Conservation (phyloP, 176 grass and related monocot genomes). For the Eleusine indica region DNA sequence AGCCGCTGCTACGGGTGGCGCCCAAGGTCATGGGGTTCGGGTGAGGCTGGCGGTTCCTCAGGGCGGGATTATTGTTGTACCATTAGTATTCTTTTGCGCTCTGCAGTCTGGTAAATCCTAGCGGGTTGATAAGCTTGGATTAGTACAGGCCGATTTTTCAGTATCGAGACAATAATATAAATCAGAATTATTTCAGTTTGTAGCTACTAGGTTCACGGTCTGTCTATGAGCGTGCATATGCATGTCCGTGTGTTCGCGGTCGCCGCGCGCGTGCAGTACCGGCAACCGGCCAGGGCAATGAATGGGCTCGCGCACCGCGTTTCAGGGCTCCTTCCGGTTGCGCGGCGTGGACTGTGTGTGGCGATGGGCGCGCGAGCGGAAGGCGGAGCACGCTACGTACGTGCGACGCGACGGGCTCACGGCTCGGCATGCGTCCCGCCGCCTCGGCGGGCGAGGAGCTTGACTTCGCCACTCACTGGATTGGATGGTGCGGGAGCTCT, state of each 20-base stretch:
- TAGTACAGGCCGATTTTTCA: background rate
- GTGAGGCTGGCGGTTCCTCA: background rate
- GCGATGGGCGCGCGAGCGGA: background rate
- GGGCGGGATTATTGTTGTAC: background rate
- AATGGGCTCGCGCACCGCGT: background rate
- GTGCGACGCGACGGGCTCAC: background rate
- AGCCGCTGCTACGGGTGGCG: conserved; percentile 52
- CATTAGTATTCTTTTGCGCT: conserved; percentile 1
- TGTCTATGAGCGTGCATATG: background rate
- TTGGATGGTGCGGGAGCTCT: too few species aligned
- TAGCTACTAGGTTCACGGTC: too few species aligned
- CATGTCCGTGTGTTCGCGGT: background rate
- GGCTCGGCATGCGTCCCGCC: background rate
- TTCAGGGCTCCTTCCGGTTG: background rate
- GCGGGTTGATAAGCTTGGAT: background rate
- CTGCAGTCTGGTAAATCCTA: background rate
- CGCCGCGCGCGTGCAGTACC: background rate
- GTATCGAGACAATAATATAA: background rate
- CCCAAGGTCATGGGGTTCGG: conserved; percentile 59
- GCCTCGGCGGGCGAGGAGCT: background rate
- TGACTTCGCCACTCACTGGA: background rate
- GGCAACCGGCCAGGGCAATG: background rate
- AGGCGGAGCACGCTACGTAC: background rate
- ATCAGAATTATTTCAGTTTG: too few species aligned
- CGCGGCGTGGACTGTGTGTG: background rate